These are phyloP conservation scores for Marchantia polymorpha DNA, from an alignment of 225 moss, liverwort and hornwort species.

Conservation along the genomic window DNA sequence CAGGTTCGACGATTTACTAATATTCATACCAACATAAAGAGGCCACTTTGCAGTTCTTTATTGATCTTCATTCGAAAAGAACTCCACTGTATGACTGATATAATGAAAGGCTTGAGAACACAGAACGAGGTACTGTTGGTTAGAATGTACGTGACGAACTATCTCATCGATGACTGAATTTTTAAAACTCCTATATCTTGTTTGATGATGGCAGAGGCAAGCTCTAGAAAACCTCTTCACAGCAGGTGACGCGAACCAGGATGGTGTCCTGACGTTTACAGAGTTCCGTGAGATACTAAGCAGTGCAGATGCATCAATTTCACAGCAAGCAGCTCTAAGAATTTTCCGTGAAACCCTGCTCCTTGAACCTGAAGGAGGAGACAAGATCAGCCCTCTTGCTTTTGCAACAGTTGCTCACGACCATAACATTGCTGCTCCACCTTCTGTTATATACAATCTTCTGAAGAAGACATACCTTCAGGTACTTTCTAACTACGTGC, in stretches of 20 bases:
- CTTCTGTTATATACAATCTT: conserved; percentile 57
- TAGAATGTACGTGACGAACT: background rate
- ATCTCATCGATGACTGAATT: background rate
- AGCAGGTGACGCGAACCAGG: conserved; percentile 94
- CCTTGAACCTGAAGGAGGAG: conserved; percentile 88
- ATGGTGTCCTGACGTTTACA: conserved; percentile 84
- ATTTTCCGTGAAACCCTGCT: conserved; percentile 95
- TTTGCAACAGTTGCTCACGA: conserved; percentile 94
- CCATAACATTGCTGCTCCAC: conserved; percentile 80
- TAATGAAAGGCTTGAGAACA: too few relatives aligned
- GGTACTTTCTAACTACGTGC: conserved; percentile 38
- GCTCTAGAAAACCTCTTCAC: conserved; percentile 83
- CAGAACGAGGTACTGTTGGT: too few relatives aligned
- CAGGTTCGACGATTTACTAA: background rate
- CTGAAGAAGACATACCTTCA: conserved; percentile 89
- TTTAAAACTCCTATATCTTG: background rate
- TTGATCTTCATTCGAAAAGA: too few relatives aligned
- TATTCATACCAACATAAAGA: background rate
- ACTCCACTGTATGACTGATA: too few relatives aligned
- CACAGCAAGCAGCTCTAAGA: conserved; percentile 71
- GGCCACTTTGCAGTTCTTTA: too few relatives aligned
- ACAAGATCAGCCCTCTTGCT: conserved; percentile 87
- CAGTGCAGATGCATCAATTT: conserved; percentile 71
- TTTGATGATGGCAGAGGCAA: conserved; percentile 46
- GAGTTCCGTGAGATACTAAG: conserved; percentile 90